Base-by-base conservation (phyloP, 805 yeast species). In the Yarrowia sp. region DNA sequence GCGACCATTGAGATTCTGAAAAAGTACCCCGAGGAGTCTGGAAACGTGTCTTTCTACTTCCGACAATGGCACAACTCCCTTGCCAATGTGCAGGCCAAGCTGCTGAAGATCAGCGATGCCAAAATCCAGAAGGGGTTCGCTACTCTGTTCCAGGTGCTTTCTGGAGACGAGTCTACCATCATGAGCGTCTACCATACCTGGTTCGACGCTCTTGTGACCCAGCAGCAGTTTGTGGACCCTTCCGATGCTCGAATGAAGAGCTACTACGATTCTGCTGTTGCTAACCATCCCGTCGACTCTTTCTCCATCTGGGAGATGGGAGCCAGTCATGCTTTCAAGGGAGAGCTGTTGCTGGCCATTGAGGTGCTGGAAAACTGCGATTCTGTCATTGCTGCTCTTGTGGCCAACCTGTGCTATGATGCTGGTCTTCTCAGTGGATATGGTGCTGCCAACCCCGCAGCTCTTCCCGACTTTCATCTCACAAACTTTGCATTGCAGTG, bases 171-270 rank as follows among this genome's bases (percentile, higher is more conserved):
- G 14, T 71, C 70, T 4, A 67, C 74, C 7, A 68, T 75, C 17
- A 35, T 70, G 22, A 67, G 68, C 18, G 55, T 65, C 2, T 47
- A 70, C 18, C 68, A 67, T 28, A 67, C 73, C n/a, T 75, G 77
- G 77, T 73, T 67, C 45, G 77, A 74, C 38, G 72, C 71, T 13
- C 55, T 74, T 11, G 72, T 70, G 2, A 72, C 76, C 8, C 64
- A 73, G 38, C 66, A 73, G 60, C 65, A 66, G 60, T 72, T 71
- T 38, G 70, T 67, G 41, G 77, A 75, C 53, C 74, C 77, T 8
- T 47, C 72, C 2, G 69, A 68, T 1, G 53, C 68, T 8, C 66
- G 76, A 18, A 42, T 75, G 41, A 32, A 53, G 17, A 77, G 73
- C 32, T 75, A 70, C 63, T 75, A 62, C 61, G 57, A 67, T 2